Conservation (phyloP, 192 early-diverging fungal species). For the Entomortierella lignicola region DNA sequence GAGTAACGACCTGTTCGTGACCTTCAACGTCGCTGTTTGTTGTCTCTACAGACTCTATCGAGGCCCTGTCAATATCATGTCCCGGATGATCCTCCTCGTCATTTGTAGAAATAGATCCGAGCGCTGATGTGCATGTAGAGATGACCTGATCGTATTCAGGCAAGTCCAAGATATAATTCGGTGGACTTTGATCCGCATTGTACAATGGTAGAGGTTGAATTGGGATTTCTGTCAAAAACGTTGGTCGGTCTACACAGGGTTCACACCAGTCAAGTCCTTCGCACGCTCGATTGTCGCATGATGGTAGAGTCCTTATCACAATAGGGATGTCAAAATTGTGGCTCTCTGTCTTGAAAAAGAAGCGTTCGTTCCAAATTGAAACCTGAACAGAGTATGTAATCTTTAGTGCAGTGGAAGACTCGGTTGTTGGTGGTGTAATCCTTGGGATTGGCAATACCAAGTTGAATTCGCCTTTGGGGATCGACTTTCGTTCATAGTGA, state of each 20-base stretch:
- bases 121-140: background rate
- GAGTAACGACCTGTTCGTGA: conserved; percentile 13
- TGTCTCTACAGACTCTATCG: conserved; percentile 13
- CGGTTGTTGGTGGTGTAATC: conserved; percentile 42
- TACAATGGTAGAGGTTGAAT: conserved; percentile 47
- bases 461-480: conserved; percentile 44
- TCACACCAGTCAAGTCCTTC: conserved; percentile 54
- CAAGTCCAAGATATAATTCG: conserved; percentile 23
- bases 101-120: background rate
- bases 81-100: conserved; percentile 3
- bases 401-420: conserved; percentile 48
- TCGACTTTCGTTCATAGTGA: conserved; percentile 51
- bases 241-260: conserved; percentile 48
- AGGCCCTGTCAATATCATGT: background rate
- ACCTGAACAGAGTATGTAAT: conserved; percentile 53
- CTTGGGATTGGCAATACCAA: conserved; percentile 46
- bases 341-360: conserved; percentile 53
- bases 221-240: conserved; percentile 44
- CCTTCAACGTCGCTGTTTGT: conserved; percentile 25
- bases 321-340: conserved; percentile 51
- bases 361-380: conserved; percentile 53
- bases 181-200: conserved; percentile 39
- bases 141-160: conserved; percentile 33
- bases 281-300: conserved; percentile 46
- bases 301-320: conserved; percentile 44